Evolutionary conservation across 1,139 yeast genomes (phyloP), one percentile per base, ranked within the genome.

Genomic region (Zygotorulaspora mrakii): DNA sequence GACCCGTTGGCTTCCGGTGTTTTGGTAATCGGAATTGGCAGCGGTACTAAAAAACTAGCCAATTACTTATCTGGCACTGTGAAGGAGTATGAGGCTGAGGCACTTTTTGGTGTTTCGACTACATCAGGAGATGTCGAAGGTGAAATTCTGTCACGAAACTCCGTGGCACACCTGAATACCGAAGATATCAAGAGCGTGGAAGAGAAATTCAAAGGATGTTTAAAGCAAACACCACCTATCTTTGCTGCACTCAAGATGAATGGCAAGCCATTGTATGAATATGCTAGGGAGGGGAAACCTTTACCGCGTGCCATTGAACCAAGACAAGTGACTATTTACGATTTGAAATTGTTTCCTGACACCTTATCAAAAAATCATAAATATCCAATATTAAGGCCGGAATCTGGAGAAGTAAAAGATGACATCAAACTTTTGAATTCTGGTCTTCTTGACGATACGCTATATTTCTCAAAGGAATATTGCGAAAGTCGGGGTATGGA

Each of bases 1-100:
- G 99, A 94, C 57, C 97, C 97, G 0, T 64, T 87, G 42, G 99
- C 99, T 0, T 79, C 88, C 21, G 99, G 99, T 6, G 91, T 91
- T 1, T 64, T 91, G 43, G 94, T 94, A 1, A 73, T 94, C 44
- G 99, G 98, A 3, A 76, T 94, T 17, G 96, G 96, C 7, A 52
- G 69, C 2, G 98, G 98, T 1, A 94, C 99, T 2, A 91, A 89
- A 59, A 70, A 76, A 58, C 68, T 94, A 33, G 82, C 79, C 43
- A 70, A 76, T 45, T 88, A 83, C 54, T 70, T 82, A 30, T 74
- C 82, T 27, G 87, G 86, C 17, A 77, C 89, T 33, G 77, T 71
- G 17, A 83, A 91, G 59, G 77, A 79, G 1, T 94, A 94, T 62
- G 86, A 82, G 47, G 81, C 95, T 11, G 78, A 77, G 42, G 96